Evolutionary conservation across 805 yeast genomes (phyloP), one percentile per base, ranked within the genome.

Genomic region (Maudiozyma turicensis): DNA sequence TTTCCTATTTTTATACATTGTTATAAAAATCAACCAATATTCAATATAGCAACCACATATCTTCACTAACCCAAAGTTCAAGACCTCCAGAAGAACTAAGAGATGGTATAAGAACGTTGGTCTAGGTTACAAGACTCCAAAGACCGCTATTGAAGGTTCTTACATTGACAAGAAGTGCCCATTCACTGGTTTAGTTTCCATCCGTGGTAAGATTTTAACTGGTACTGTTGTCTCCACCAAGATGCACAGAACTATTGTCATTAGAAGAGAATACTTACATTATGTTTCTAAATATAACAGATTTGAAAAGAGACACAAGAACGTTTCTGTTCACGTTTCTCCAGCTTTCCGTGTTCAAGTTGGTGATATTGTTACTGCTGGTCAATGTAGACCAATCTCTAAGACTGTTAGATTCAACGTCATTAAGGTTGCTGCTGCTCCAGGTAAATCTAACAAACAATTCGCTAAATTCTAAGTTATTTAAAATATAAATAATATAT

Each of bases 121-220:
- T 76, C 87, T 93, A 75, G 99, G 99, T 66, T 93, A 89, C 97
- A 93, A 93, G 88, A 93, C 99, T 80, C 99, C 99, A 78, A 85
- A 82, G 80, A 78, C 90, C 72, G 99, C 99, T 70, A 86, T 90
- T 78, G 91, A 85, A 74, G 99, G 99, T 76, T 78, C 89, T 69
- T 93, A 93, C 95, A 90, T 93, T 72, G 99, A 85, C 89, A 93
- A 93, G 89, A 93, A 93, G 82, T 93, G 99, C 80, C 99, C 99
- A 75, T 93, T 93, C 81, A 86, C 82, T 67, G 99, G 99, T 77
- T 77, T 75, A 65, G 84, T 93, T 67, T 90, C 98, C 65, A 93
- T 93, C 86, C 89, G 99, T 82, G 99, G 99, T 81, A 90, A 87
- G 81, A 93, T 93, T 74, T 84, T 93, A 75, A 84, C 96, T 67